These are phyloP conservation scores for Vanderwaltozyma tropicalis DNA, from an alignment of 805 yeast genomes.

Conservation along the genomic window DNA sequence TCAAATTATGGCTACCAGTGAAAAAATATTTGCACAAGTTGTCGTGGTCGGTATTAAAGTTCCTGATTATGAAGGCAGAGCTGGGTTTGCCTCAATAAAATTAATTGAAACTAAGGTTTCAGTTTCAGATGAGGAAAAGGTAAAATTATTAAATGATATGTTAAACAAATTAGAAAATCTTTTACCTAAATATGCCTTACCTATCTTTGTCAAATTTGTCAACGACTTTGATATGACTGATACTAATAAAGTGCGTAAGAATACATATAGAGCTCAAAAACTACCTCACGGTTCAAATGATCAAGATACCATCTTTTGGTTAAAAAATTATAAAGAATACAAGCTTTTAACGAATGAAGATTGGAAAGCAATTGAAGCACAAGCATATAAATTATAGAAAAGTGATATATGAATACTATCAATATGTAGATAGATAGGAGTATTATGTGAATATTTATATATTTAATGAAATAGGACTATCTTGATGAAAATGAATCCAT, in stretches of 20 bases:
- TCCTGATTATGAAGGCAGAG: slow-evolving; percentile 87
- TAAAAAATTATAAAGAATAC: slow-evolving; percentile 43
- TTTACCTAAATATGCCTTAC: slow-evolving; percentile 79
- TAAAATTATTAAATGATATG: slow-evolving; percentile 31
- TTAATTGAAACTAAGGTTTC: slow-evolving; percentile 28
- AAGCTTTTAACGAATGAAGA: slow-evolving; percentile 43
- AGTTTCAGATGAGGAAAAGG: slow-evolving; percentile 13
- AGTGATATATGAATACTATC: too few relatives aligned
- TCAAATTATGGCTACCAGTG: slow-evolving; percentile 36
- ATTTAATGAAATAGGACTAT: too few relatives aligned
- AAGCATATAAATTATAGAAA: slow-evolving; percentile 18
- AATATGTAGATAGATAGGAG: too few relatives aligned
- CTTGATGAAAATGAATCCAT: background rate
- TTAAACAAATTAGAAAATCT: slow-evolving; percentile 30
- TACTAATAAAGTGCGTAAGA: slow-evolving; percentile 74
- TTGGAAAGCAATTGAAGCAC: slow-evolving; percentile 38
- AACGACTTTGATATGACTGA: slow-evolving; percentile 54
- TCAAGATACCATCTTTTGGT: slow-evolving; percentile 59
- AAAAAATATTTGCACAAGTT: slow-evolving; percentile 41
- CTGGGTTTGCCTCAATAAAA: slow-evolving; percentile 78
- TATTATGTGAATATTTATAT: too few relatives aligned
- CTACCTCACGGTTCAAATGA: slow-evolving; percentile 58
- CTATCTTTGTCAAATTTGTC: slow-evolving; percentile 67
- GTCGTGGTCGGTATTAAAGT: slow-evolving; percentile 84
- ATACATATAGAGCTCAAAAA: slow-evolving; percentile 52